Evolutionary conservation across 2,329 filamentous ascomycete species (phyloP), one percentile per base, ranked within the genome.

Genomic region (Grosmannia clavigera): DNA sequence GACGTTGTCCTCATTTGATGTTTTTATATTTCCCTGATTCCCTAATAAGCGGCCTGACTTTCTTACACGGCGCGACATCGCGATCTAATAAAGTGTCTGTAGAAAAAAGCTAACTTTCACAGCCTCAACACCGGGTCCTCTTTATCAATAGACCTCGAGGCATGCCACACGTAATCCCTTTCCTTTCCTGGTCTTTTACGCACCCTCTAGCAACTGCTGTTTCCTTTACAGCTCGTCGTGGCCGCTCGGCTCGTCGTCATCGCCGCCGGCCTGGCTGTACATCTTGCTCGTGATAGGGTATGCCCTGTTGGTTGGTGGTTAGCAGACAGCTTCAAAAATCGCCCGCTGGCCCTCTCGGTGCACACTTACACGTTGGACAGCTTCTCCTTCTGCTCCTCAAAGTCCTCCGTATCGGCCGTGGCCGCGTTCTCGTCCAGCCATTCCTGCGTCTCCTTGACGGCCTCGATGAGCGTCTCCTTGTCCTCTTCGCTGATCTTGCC

Each of bases 311-410:
- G 10, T n/a, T 6, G 40, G 40, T 53, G 55, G 58, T 53, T 27
- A 55, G 29, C 7, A 43, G 11, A 35, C 46, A 4, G 11, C 16
- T n/a, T 3, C 6, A 19, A 54, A 3, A 29, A 16, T 16, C 38
- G 14, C 12, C 12, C 14, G 38, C 4, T 16, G 38, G 38, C 38
- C 38, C 5, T n/a, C 51, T 35, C 5, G 27, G 3, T 40, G 6
- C 2, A 16, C 22, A 61, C 62, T 56, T 62, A 64, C 62, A 96
- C 89, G 75, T 88, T 88, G 69, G 89, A 95, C 67, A 99, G 84
- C 84, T 96, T 96, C 88, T 99, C 92, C 82, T 95, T 96, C 82
- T 97, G 92, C 84, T 99, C 94, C 77, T 96, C 92, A 70, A 97
- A 96, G 80, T 97, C 94, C 80, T 96, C 92, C 62, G 90, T 81